phyloP scores from a whole-genome alignment of 2,329 filamentous ascomycete species.

The Penicillium sclerotiorum region DNA sequence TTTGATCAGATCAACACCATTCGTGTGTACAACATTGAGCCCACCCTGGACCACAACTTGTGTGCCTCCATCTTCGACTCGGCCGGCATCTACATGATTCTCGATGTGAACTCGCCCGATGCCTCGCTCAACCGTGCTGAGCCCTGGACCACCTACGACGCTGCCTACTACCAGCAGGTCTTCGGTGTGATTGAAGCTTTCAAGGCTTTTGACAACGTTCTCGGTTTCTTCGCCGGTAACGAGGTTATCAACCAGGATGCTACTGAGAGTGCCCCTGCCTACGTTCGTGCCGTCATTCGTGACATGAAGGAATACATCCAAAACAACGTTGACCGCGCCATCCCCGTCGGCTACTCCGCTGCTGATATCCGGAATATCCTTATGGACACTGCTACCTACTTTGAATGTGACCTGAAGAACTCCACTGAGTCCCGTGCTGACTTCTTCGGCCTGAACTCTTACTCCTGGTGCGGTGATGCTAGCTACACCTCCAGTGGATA shows the following conservation, averaged over 20 bases:
- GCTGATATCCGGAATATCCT: slow-evolving; percentile 65
- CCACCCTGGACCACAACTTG: slow-evolving; percentile 61
- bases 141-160: slow-evolving; percentile 59
- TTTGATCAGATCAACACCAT: slow-evolving; percentile 59
- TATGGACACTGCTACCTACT: slow-evolving; percentile 62
- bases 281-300: slow-evolving; percentile 65
- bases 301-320: slow-evolving; percentile 71
- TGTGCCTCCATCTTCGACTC: slow-evolving; percentile 68
- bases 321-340: slow-evolving; percentile 58
- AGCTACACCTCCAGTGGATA: slow-evolving; percentile 59
- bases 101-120: slow-evolving; percentile 67
- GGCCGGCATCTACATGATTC: slow-evolving; percentile 67
- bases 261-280: slow-evolving; percentile 56
- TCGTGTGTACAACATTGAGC: slow-evolving; percentile 66
- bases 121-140: slow-evolving; percentile 60
- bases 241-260: slow-evolving; percentile 68
- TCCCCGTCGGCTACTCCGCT: slow-evolving; percentile 70
- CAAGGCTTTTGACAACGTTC: slow-evolving; percentile 66
- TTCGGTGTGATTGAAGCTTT: slow-evolving; percentile 68
- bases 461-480: slow-evolving; percentile 68
- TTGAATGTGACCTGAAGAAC: slow-evolving; percentile 58
- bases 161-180: slow-evolving; percentile 59
- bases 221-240: slow-evolving; percentile 70
- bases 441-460: slow-evolving; percentile 69
- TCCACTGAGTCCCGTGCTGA: slow-evolving; percentile 58